Evolutionary conservation across 2,329 filamentous ascomycete species (phyloP).

Genomic region (Tolypocladium inflatum): DNA sequence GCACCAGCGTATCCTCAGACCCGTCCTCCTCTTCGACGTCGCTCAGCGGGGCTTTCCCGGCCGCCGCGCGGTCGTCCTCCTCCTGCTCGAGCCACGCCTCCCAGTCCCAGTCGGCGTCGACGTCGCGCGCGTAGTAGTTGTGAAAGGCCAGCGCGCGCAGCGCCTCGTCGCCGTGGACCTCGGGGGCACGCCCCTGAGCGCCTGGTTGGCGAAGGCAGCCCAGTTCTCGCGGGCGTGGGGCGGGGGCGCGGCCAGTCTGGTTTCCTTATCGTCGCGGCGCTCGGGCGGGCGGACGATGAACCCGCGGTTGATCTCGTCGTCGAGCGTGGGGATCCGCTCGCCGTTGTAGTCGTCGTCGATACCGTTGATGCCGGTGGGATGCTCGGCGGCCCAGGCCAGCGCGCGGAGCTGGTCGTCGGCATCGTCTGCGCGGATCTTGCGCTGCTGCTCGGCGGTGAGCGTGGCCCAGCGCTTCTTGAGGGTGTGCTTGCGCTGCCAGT

Average conservation of each 20-base stretch:
- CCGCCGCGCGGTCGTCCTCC: neutral
- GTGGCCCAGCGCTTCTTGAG: conserved; percentile 33
- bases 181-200: conserved; percentile 12
- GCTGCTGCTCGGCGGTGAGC: conserved; percentile 25
- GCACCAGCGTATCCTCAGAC: neutral
- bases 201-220: conserved; percentile 15
- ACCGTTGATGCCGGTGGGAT: conserved; percentile 8
- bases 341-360: neutral
- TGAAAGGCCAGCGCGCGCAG: conserved; percentile 13
- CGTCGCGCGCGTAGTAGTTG: conserved; percentile 8
- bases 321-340: conserved; percentile 10
- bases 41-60: neutral
- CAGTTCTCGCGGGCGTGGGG: conserved; percentile 13
- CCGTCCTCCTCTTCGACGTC: neutral
- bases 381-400: conserved; percentile 20
- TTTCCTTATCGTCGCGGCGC: neutral
- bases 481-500: conserved; percentile 35
- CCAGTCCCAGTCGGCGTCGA: conserved; percentile 12
- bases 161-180: conserved; percentile 13
- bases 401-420: conserved; percentile 24
- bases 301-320: conserved; percentile 24
- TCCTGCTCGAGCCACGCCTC: conserved; percentile 10
- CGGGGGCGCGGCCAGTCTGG: conserved; percentile 6
- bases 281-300: conserved; percentile 14
- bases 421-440: conserved; percentile 26